Evolutionary conservation across 2,329 filamentous ascomycete genomes (phyloP).

Genomic region (Verticillium nonalfalfae): DNA sequence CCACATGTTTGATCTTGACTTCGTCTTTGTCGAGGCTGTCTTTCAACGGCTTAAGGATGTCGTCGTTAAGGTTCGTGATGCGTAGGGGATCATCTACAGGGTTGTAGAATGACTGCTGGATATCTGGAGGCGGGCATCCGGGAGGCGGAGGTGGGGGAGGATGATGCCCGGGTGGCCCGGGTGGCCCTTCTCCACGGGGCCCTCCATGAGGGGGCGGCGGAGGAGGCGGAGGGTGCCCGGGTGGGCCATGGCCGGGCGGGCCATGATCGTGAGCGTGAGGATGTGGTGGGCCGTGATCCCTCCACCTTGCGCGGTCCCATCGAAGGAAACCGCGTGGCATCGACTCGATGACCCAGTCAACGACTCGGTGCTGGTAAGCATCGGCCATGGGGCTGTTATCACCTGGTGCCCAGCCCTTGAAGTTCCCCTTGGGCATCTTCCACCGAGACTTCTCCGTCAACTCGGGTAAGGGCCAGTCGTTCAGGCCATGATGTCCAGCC

Average conservation of each 20-base stretch:
- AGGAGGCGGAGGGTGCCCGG: conserved; percentile 15
- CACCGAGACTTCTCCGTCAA: conserved; percentile 18
- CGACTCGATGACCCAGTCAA: conserved; percentile 21
- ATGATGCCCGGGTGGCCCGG: conserved; percentile 20
- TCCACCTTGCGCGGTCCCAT: conserved; percentile 19
- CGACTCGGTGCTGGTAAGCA: conserved; percentile 16
- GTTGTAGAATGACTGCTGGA: conserved; percentile 21
- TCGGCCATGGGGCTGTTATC: conserved; percentile 14
- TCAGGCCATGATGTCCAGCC: conserved; percentile 4
- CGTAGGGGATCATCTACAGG: conserved; percentile 22
- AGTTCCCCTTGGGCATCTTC: conserved; percentile 18
- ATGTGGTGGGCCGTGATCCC: conserved; percentile 17
- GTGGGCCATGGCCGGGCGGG: background rate
- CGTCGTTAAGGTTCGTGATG: conserved; percentile 23
- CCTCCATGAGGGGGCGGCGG: background rate
- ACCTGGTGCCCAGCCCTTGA: conserved; percentile 25
- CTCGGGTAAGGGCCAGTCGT: conserved; percentile 21
- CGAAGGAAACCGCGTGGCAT: conserved; percentile 20
- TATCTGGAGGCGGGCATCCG: conserved; percentile 18
- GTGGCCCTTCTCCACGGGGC: background rate
- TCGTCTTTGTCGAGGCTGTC: conserved; percentile 8
- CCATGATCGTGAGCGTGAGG: conserved; percentile 19
- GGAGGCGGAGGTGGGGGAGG: conserved; percentile 16
- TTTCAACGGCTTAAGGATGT: conserved; percentile 12
- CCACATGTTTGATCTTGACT: conserved; percentile 27